A percentile compares a stretch with the other conserved stretches of the same genome.
phyloP scores from a whole-genome alignment of 78 protist species.

The Isochrysis galbana region DNA sequence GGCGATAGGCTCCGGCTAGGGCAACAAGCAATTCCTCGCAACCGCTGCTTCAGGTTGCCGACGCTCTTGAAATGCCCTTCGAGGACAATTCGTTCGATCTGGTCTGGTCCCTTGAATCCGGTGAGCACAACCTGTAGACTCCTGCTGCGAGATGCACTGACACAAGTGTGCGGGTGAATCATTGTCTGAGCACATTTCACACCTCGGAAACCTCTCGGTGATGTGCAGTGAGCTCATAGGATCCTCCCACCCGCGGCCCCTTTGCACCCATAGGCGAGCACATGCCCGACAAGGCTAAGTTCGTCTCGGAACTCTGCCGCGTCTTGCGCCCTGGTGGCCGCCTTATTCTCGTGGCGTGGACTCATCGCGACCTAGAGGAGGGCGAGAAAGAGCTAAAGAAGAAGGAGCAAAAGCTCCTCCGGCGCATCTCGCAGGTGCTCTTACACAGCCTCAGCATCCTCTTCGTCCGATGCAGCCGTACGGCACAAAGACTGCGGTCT shows the following conservation, averaged over 20 bases:
- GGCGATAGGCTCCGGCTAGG: too few species aligned
- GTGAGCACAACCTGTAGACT: neutral
- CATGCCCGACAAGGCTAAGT: slow-evolving; percentile 29
- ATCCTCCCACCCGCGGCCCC: too few species aligned
- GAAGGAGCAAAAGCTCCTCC: neutral
- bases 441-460: neutral
- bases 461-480: too few species aligned
- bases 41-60: slow-evolving; percentile 28
- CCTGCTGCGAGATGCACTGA: neutral
- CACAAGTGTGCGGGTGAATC: neutral
- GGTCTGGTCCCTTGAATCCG: slow-evolving; percentile 36
- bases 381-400: neutral
- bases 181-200: neutral
- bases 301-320: slow-evolving; percentile 7
- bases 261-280: too few species aligned
- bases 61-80: slow-evolving; percentile 39
- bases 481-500: too few species aligned
- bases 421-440: neutral
- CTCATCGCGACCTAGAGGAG: neutral
- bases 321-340: neutral
- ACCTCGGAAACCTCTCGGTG: too few species aligned
- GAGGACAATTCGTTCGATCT: slow-evolving; percentile 24
- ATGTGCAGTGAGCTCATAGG: too few species aligned
- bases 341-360: slow-evolving; percentile 6
- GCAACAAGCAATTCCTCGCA: too few species aligned